phyloP scores from a whole-genome alignment of 305 asterid species.

The Rubia peregrina region DNA sequence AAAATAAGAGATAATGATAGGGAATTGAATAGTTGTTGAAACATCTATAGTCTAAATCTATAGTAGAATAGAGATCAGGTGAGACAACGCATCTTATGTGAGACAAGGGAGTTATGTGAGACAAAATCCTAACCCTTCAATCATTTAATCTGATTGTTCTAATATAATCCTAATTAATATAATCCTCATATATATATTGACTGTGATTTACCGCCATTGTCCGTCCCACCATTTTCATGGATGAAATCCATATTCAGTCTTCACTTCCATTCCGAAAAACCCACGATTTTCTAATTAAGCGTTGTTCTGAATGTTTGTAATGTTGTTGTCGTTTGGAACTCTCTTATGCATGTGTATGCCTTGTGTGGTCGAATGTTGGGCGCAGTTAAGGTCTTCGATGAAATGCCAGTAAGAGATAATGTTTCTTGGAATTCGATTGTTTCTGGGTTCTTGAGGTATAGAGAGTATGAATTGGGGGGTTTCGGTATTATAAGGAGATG shows the following conservation, averaged over 20 bases:
- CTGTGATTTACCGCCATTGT: not conserved
- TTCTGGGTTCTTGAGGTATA: constrained; percentile 54
- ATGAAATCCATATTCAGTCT: constrained; percentile 29
- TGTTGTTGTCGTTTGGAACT: constrained; percentile 41
- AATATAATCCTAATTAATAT: too few relatives aligned
- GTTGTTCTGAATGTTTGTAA: constrained; percentile 6
- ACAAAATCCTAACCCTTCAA: too few relatives aligned
- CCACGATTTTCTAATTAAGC: constrained; percentile 27
- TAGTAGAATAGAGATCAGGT: too few relatives aligned
- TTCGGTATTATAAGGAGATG: constrained; percentile 45
- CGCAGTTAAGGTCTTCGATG: constrained; percentile 66
- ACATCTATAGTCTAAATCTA: too few relatives aligned
- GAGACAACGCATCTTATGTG: too few relatives aligned
- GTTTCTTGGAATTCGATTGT: constrained; percentile 81
- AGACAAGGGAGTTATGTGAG: too few relatives aligned
- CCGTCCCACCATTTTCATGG: constrained; percentile 2
- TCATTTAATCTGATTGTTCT: too few relatives aligned
- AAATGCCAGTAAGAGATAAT: constrained; percentile 56
- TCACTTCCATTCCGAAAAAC: constrained; percentile 35
- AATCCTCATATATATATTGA: too few relatives aligned
- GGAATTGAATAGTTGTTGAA: too few relatives aligned
- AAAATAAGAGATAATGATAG: too few relatives aligned
- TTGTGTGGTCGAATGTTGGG: constrained; percentile 32
- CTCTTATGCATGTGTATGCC: constrained; percentile 42
- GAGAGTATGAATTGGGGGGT: constrained; percentile 42